Evolutionary conservation across 805 yeast species (phyloP).

Genomic region (Zygoascus flipseniorum): DNA sequence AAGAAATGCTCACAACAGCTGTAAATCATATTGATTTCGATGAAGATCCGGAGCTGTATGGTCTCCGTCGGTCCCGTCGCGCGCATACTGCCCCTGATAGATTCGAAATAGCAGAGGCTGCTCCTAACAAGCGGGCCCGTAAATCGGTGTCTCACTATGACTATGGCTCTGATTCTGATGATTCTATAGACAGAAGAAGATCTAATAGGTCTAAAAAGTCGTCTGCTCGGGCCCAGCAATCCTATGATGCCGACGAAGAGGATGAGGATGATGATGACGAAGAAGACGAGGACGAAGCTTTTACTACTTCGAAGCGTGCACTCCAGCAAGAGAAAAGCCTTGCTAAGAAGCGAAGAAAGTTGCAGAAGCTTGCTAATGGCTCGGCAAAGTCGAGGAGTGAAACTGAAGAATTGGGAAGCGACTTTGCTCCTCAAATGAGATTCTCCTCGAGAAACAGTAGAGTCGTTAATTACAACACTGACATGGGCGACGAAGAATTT

Average conservation of each 20-base stretch:
- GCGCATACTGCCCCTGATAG: slow-evolving; percentile 26
- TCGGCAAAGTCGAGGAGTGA: slow-evolving; percentile 5
- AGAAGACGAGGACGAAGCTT: slow-evolving; percentile 15
- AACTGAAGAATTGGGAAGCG: slow-evolving; percentile 16
- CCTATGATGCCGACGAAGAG: slow-evolving; percentile 4
- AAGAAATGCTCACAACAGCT: not conserved
- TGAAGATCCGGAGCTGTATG: slow-evolving; percentile 33
- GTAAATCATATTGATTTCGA: slow-evolving; percentile 12
- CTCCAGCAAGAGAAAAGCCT: slow-evolving; percentile 3
- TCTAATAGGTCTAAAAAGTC: slow-evolving; percentile 17
- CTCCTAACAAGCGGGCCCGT: slow-evolving; percentile 6
- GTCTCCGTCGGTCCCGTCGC: slow-evolving; percentile 34
- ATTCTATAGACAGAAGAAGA: slow-evolving; percentile 19
- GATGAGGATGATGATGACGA: slow-evolving; percentile 24
- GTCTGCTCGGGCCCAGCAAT: slow-evolving; percentile 16
- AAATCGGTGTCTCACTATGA: slow-evolving; percentile 17
- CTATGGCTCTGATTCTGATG: slow-evolving; percentile 18
- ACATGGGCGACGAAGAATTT: slow-evolving; percentile 48
- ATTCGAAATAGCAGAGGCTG: slow-evolving; percentile 16
- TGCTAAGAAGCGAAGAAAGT: slow-evolving; percentile 13
- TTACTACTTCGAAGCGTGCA: slow-evolving; percentile 12
- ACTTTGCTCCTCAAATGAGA: slow-evolving; percentile 33
- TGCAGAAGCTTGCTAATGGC: slow-evolving; percentile 26
- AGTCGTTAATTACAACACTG: slow-evolving; percentile 70
- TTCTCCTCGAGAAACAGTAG: slow-evolving; percentile 69